phyloP scores from a whole-genome alignment of 305 asterid genomes.

The Rubia tinctorum region DNA sequence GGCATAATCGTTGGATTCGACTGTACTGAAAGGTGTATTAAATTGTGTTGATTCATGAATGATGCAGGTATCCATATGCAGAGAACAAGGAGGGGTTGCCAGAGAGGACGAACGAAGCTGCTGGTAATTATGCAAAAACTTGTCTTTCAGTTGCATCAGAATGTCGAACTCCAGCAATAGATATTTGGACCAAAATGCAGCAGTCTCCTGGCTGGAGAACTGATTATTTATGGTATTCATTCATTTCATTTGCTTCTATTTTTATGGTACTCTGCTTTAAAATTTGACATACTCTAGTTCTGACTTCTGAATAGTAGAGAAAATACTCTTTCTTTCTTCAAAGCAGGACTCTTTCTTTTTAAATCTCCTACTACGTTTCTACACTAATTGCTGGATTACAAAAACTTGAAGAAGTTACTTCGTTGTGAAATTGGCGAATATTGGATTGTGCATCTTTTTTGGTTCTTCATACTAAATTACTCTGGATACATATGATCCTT shows the following conservation, averaged over 20 bases:
- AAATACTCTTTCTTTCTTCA: too few species aligned
- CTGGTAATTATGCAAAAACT: slow-evolving; percentile 67
- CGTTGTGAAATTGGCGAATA: neutral
- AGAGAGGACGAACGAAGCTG: slow-evolving; percentile 85
- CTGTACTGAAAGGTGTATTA: neutral
- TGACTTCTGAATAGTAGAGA: neutral
- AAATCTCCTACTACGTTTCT: neutral
- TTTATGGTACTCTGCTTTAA: neutral
- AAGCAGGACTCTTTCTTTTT: neutral
- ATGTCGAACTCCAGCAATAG: slow-evolving; percentile 47
- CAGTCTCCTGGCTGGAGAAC: slow-evolving; percentile 56
- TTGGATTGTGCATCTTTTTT: neutral
- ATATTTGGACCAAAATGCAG: slow-evolving; percentile 88
- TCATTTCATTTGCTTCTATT: slow-evolving; percentile 2
- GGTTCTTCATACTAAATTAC: neutral
- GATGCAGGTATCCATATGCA: slow-evolving; percentile 40
- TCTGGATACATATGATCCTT: neutral
- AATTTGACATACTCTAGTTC: neutral
- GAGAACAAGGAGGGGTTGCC: slow-evolving; percentile 49
- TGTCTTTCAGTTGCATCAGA: slow-evolving; percentile 69
- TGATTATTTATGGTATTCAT: slow-evolving; percentile 52
- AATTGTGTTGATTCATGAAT: neutral
- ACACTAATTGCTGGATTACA: neutral
- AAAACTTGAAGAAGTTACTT: too few species aligned
- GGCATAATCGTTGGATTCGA: neutral